Conservation (phyloP, 352 stramenopile species). For the Phytophthora fragariaefolia region DNA sequence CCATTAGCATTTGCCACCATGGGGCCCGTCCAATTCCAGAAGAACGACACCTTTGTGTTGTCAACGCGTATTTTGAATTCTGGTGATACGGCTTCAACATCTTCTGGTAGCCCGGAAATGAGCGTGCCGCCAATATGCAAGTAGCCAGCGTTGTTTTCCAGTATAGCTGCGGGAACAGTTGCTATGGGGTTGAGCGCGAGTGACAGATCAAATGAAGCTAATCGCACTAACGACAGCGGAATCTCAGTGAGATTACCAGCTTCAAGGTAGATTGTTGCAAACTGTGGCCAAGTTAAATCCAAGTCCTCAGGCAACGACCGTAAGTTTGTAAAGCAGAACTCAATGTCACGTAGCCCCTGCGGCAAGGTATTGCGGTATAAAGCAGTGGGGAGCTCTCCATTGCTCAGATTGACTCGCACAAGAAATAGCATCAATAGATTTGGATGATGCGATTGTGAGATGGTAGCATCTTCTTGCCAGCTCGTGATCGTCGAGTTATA, state of each 20-base stretch:
- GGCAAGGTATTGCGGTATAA: constrained; percentile 40
- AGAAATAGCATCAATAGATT: constrained; percentile 46
- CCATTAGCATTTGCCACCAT: constrained; percentile 5
- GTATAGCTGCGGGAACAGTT: constrained; percentile 9
- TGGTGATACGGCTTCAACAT: constrained; percentile 7
- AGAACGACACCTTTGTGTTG: constrained; percentile 27
- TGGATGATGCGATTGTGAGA: constrained; percentile 35
- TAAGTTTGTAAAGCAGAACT: constrained; percentile 43
- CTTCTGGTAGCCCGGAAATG: constrained; percentile 18
- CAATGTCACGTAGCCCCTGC: constrained; percentile 25
- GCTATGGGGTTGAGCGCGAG: constrained; percentile 24
- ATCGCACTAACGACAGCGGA: constrained; percentile 7
- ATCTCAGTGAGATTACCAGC: constrained; percentile 17
- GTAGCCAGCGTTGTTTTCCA: constrained; percentile 19
- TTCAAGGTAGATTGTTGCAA: constrained; percentile 26
- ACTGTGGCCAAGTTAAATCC: constrained; percentile 38
- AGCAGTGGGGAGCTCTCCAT: constrained; percentile 37
- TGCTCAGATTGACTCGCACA: constrained; percentile 37
- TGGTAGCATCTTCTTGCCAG: constrained; percentile 36
- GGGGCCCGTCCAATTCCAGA: constrained; percentile 31
- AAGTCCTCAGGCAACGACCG: constrained; percentile 40
- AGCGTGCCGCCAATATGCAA: constrained; percentile 20
- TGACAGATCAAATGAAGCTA: constrained; percentile 21
- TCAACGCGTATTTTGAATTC: constrained; percentile 13
- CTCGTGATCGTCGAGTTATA: constrained; percentile 46